Evolutionary conservation across 768 basidiomycete species (phyloP), one percentile per base, ranked within the genome.

Genomic region (Suillus tomentosus): DNA sequence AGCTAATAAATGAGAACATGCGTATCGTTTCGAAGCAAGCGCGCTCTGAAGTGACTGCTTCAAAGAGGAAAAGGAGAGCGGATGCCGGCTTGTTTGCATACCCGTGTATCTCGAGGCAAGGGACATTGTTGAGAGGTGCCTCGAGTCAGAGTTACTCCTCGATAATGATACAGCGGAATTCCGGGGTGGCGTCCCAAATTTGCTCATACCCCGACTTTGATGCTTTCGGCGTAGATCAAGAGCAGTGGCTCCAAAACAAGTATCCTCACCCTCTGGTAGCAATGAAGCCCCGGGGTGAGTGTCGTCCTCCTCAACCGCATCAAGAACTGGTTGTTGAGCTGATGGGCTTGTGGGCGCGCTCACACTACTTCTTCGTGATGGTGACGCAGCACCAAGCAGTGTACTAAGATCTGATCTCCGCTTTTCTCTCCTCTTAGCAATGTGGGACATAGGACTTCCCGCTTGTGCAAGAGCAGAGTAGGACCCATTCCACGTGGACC

Each of bases 1-100:
- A 5, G 92, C 92, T 3, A 95, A 80, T 4, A 95, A 80, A 72
- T 95, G 91, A 2, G 92, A 84, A 63, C 89, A 91, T 0, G 92
- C 84, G 69, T 91, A 93, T 15, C 92, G 84, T 67, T 88, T 91
- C 19, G 91, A 84, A 3, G 87, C 81, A 15, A 93, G 67, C 0
- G 91, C 87, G n/a, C 81, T 81, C 62, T 90, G 87, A 5, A 94
- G 76, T 3, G 87, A 81, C 19, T 82, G 79, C 40, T 83, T 81
- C 11, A 94, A 76, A 0, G 90, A 83, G 17, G 86, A 84, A 6
- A 89, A 78, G 5, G 89, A 91, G 2, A 91, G 76, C 0, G 89
- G 88, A 71, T 92, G 89, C 11, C 89, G 82, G 1, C 77, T 72
- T 11, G 85, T 77, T 61, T 87, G 85, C 60, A 89, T 78, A 7